A percentile compares a stretch with the other conserved stretches of the same genome.
These are phyloP conservation scores for Brassica hybrid DNA, from an alignment of 441 rosid genomes.

Conservation along the genomic window DNA sequence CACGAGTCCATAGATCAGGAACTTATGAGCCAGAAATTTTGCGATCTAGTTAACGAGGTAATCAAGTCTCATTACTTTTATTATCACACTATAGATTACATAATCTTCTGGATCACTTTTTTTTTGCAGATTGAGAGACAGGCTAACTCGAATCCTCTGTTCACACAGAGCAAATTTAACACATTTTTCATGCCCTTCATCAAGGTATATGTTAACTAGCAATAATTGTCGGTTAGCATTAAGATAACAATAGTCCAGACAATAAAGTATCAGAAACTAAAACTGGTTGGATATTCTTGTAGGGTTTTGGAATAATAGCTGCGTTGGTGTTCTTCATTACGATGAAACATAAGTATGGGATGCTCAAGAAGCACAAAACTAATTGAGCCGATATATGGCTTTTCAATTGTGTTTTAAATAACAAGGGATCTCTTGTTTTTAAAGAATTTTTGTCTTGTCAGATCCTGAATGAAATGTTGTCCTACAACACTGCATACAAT, in stretches of 20 bases:
- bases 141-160: slow-evolving; percentile 33
- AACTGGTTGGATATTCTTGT: neutral
- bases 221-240: neutral
- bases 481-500: neutral
- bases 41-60: slow-evolving; percentile 33
- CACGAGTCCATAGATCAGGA: slow-evolving; percentile 9
- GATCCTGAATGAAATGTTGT: neutral
- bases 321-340: slow-evolving; percentile 28
- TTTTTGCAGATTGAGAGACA: slow-evolving; percentile 24
- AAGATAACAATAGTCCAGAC: slow-evolving; percentile 2
- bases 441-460: neutral
- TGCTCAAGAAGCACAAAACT: slow-evolving; percentile 25
- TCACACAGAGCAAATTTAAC: slow-evolving; percentile 29
- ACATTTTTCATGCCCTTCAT: slow-evolving; percentile 26
- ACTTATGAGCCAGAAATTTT: neutral
- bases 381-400: slow-evolving; percentile 3
- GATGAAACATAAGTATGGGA: slow-evolving; percentile 26
- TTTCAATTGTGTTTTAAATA: slow-evolving; percentile 3
- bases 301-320: slow-evolving; percentile 33
- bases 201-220: slow-evolving; percentile 19
- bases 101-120: neutral
- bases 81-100: neutral
- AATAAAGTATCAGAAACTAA: neutral
- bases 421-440: no score
- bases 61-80: neutral